Conservation (phyloP, 768 basidiomycete genomes). For the Lactarius trivialis region DNA sequence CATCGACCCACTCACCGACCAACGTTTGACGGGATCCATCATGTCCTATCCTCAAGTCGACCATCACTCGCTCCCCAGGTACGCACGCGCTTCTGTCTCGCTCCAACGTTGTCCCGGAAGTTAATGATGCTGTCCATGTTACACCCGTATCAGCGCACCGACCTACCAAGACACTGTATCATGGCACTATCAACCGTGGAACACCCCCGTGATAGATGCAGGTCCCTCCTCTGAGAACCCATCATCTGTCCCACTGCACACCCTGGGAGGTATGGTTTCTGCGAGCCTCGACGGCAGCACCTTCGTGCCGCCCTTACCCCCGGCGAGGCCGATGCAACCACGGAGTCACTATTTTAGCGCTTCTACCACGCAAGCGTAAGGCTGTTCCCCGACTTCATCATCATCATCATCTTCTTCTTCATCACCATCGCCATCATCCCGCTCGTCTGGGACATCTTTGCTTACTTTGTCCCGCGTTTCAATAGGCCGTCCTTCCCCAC, state of each 20-base stretch:
- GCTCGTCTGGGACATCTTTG: not conserved
- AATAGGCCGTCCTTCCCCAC: constrained; percentile 6
- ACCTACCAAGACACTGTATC: constrained; percentile 10
- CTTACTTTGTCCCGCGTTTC: not conserved
- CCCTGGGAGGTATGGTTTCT: constrained; percentile 10
- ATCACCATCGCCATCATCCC: not conserved
- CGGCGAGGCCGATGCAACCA: not conserved
- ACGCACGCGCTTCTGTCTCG: not conserved
- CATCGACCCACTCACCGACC: constrained; percentile 6
- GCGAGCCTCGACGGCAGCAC: constrained; percentile 10
- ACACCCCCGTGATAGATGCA: constrained; percentile 3
- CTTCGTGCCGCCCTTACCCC: constrained; percentile 2
- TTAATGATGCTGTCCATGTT: not conserved
- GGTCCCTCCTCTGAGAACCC: constrained; percentile 4
- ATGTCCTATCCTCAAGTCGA: constrained; percentile 11
- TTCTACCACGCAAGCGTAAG: constrained; percentile 3
- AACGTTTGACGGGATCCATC: constrained; percentile 14
- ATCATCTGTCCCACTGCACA: not conserved
- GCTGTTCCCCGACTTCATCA: not conserved
- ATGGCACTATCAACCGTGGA: constrained; percentile 12
- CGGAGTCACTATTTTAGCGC: constrained; percentile 1
- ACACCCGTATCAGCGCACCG: not conserved
- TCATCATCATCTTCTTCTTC: not conserved
- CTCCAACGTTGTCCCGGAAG: not conserved
- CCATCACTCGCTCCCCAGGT: constrained; percentile 12